Base-by-base conservation (phyloP, 768 basidiomycete genomes). In the Trametes cinnabarina region DNA sequence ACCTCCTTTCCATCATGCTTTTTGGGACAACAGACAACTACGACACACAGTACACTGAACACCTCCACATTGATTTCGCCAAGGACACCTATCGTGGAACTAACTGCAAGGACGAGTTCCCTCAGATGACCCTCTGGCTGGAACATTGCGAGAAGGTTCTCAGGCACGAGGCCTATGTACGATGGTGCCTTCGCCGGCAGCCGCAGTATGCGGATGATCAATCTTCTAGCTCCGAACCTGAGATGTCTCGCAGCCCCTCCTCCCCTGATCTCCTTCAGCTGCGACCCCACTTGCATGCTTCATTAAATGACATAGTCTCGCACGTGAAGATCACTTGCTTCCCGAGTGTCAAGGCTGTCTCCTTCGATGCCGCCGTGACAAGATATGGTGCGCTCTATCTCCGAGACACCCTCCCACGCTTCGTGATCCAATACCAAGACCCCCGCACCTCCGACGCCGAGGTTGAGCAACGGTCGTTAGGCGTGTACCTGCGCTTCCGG, bases 51-150 rank as follows among this genome's bases (percentile, higher is more conserved):
- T 61, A 54, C 19, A 19, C 68, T 58, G 60, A 71, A 63, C 69
- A 70, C 0, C 67, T 80, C 0, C 80, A 80, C 51, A 79, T 79
- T 43, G 72, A 79, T 61, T 70, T 68, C 42, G 72, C 76, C 2
- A 80, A 81, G 58, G 43, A 65, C 4, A 65, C 57, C 1, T 73
- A 58, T 51, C 25, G 66, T 51, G 49, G 63, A 30, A 43, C 54
- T 48, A 50, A 66, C 35, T 40, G 39, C 0, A 61, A 63, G 35
- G 60, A 63, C 34, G 55, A 63, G 28, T 51, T 57, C 19, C 8
- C 56, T 2, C 63, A 64, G 40, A 64, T 64, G 63, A 58, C 63
- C 4, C 2, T 37, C 1, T 64, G 63, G 63, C 32, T 64, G 2
- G 55, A 64, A 22, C 55, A 52, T 0, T 15, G 26, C 14, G 59